These are phyloP conservation scores for Achlya hypogyna DNA, from an alignment of 352 stramenopile genomes.

Conservation along the genomic window DNA sequence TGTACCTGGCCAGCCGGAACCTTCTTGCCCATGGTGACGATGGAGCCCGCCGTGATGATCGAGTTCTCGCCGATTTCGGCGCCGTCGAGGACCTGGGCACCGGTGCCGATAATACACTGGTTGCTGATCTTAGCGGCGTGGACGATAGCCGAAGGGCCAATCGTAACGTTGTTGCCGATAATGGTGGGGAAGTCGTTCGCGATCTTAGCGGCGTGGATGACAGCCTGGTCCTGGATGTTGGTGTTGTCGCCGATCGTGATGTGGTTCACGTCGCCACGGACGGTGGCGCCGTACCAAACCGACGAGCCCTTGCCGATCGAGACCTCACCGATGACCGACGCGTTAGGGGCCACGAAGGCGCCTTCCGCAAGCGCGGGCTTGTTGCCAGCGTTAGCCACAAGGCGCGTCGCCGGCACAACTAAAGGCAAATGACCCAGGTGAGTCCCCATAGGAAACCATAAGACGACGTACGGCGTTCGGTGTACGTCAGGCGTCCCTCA, in stretches of 20 bases:
- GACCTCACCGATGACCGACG: constrained; percentile 89
- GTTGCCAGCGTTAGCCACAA: constrained; percentile 62
- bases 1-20: constrained; percentile 74
- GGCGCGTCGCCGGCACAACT: constrained; percentile 80
- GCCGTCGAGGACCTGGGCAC: constrained; percentile 85
- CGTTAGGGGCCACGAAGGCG: constrained; percentile 87
- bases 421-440: not conserved
- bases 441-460: not conserved
- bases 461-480: constrained; percentile 68
- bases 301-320: constrained; percentile 85
- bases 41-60: constrained; percentile 84
- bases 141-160: constrained; percentile 81
- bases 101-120: constrained; percentile 88
- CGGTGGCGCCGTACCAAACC: constrained; percentile 89
- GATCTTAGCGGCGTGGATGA: constrained; percentile 93
- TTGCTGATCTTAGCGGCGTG: constrained; percentile 89
- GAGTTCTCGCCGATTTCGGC: constrained; percentile 80
- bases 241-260: constrained; percentile 91
- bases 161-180: constrained; percentile 87
- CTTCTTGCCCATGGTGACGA: constrained; percentile 79
- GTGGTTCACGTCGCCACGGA: constrained; percentile 87
- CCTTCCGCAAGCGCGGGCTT: constrained; percentile 40
- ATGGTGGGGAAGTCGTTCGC: constrained; percentile 83
- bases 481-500: constrained; percentile 75
- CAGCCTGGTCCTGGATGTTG: constrained; percentile 88